Base-by-base conservation (phyloP, 1,284 basidiomycete genomes). In the Ganoderma boninense region DNA sequence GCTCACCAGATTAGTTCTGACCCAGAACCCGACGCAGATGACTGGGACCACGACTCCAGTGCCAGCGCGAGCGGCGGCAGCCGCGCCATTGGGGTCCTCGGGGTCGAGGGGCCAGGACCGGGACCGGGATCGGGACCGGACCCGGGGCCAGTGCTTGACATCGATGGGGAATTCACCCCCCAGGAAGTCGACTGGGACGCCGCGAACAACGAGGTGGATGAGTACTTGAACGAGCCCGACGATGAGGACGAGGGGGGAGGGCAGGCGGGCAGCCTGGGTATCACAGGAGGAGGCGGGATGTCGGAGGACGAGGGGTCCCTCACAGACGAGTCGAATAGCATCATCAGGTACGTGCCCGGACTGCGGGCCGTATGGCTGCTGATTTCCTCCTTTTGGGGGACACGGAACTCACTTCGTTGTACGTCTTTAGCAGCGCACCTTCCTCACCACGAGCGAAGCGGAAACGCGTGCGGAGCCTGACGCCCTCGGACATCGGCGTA, bases 161-260 rank as follows among this genome's bases (percentile, higher is more conserved):
- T 38, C 7, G 38, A 38, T 10, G 73, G 73, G 64, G 77, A 73
- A 38, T 79, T 92, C 67, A 85, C 86, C 74, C 82, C 89, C 61
- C 84, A 84, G 65, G 86, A 85, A 43, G 87, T 92, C 68, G 85
- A 93, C 78, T 96, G 95, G 94, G 88, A 89, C 69, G 91, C 91
- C 73, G 91, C 94, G 70, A 93, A 95, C 74, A 89, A 93, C 72
- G 95, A 96, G 80, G 92, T 96, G n/a, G 93, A 96, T 69, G 95
- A 91, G 52, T 92, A 93, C 46, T 90, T 95, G 87, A 90, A 91
- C 71, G 93, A 95, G 82, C 92, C 89, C 73, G 92, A 93, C 72
- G 92, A 92, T 59, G 86, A 85, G 32, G 74, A 70, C 13, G 83
- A 82, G 10, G 80, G 80, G 43, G 87, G 86, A 46, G 68, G 72